Percentiles rank a stretch among this genome's conserved stretches.
phyloP scores from a whole-genome alignment of 2,329 filamentous ascomycete genomes.

The Torrubiella hemipterigena region DNA sequence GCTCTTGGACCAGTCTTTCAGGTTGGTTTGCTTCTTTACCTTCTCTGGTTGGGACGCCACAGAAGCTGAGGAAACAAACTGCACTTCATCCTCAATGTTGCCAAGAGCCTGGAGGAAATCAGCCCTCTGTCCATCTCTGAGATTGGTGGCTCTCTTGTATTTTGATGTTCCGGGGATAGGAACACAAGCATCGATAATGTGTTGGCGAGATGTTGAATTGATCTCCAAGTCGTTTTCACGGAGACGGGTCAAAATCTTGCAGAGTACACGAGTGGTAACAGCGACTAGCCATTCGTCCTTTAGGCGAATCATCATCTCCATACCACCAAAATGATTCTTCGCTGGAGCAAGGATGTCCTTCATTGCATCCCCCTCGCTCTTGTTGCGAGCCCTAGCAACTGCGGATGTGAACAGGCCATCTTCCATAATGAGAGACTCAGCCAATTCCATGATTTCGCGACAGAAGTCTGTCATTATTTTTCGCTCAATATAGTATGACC shows the following conservation, averaged over 20 bases:
- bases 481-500: conserved; percentile 69
- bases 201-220: conserved; percentile 42
- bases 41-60: conserved; percentile 20
- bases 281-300: conserved; percentile 77
- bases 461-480: conserved; percentile 81
- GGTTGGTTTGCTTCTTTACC: conserved; percentile 43
- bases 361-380: conserved; percentile 26
- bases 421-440: conserved; percentile 72
- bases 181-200: conserved; percentile 56
- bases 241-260: conserved; percentile 74
- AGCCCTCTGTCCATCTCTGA: conserved; percentile 72
- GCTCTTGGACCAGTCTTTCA: conserved; percentile 52
- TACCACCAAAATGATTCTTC: conserved; percentile 44
- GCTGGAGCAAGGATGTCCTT: conserved; percentile 24
- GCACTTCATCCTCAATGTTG: conserved; percentile 43
- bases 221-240: conserved; percentile 65
- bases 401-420: conserved; percentile 74
- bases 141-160: conserved; percentile 60
- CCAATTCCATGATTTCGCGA: conserved; percentile 88
- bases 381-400: conserved; percentile 17
- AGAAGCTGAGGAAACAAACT: conserved; percentile 30
- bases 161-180: conserved; percentile 38
- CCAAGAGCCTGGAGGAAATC: conserved; percentile 58
- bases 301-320: conserved; percentile 81
- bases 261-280: conserved; percentile 70